Conservation (phyloP, 2,329 filamentous ascomycete species). For the Achaetomium macrosporum region DNA sequence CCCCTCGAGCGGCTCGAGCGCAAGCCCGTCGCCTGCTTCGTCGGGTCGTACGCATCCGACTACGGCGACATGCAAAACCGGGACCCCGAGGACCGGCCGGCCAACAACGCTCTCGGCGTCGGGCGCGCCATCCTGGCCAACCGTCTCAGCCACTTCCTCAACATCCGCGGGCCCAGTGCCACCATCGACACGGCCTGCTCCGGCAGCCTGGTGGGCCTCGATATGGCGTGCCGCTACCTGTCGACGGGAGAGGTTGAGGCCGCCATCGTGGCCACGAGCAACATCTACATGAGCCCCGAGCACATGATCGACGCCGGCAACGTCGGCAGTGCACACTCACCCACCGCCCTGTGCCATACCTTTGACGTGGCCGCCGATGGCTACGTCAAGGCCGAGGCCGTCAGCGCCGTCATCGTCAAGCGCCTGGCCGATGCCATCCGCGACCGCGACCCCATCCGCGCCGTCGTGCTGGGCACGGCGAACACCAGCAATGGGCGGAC, state of each 20-base stretch:
- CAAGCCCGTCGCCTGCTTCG: not conserved
- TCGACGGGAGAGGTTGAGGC: slow-evolving; percentile 20
- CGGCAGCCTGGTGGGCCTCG: slow-evolving; percentile 23
- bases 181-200: slow-evolving; percentile 30
- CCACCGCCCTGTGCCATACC: slow-evolving; percentile 23
- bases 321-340: slow-evolving; percentile 11
- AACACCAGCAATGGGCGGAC: slow-evolving; percentile 36
- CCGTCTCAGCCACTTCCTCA: slow-evolving; percentile 32
- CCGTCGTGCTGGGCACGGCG: slow-evolving; percentile 23
- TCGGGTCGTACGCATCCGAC: slow-evolving; percentile 8
- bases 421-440: slow-evolving; percentile 26
- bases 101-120: slow-evolving; percentile 26
- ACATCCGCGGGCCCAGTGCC: slow-evolving; percentile 25
- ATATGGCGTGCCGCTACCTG: slow-evolving; percentile 29
- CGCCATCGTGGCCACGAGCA: slow-evolving; percentile 20
- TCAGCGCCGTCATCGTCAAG: slow-evolving; percentile 10
- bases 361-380: slow-evolving; percentile 28
- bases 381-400: slow-evolving; percentile 18
- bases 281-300: slow-evolving; percentile 31
- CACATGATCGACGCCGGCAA: slow-evolving; percentile 20
- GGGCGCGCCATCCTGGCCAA: slow-evolving; percentile 30
- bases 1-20: slow-evolving; percentile 24
- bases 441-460: slow-evolving; percentile 24
- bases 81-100: slow-evolving; percentile 23
- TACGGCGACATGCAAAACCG: slow-evolving; percentile 10